A percentile compares a stretch with the other conserved stretches of the same genome.
These are phyloP conservation scores for Adenanthera pavonina DNA, from an alignment of 306 rosid genomes.

Conservation along the genomic window DNA sequence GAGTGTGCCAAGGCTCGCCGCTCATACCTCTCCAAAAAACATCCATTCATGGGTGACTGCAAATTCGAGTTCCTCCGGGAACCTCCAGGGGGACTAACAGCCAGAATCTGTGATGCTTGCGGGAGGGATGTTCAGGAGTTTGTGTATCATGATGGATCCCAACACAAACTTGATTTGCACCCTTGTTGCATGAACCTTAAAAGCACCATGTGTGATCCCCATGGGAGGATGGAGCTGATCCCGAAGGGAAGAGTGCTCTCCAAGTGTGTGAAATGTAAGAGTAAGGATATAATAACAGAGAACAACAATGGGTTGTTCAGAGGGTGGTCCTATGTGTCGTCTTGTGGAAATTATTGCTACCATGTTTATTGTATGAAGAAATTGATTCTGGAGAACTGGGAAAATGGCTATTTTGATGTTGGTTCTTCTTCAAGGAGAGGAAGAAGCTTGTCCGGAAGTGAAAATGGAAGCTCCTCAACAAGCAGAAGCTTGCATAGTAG, in stretches of 20 bases:
- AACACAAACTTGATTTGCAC: not conserved
- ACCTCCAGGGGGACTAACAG: not conserved
- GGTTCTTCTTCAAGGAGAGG: not conserved
- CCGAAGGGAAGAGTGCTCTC: not conserved
- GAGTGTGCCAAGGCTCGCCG: not conserved
- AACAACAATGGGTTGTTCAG: not conserved
- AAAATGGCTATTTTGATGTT: not conserved
- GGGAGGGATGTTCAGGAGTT: not conserved
- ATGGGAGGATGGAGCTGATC: not conserved
- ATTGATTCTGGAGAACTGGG: not conserved
- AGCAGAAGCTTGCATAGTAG: not conserved
- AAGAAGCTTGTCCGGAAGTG: not conserved
- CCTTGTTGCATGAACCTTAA: not conserved
- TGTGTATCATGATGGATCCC: not conserved
- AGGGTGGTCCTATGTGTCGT: not conserved
- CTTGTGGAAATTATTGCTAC: not conserved
- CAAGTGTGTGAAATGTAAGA: not conserved
- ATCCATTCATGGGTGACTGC: not conserved
- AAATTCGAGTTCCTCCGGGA: not conserved
- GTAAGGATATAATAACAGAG: not conserved
- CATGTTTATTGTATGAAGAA: not conserved
- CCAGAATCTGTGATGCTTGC: not conserved
- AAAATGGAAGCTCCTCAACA: not conserved
- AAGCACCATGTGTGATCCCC: not conserved
- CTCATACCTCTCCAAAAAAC: not conserved